phyloP scores from a whole-genome alignment of 139 green algal genomes.

The Eudorina sp. region DNA sequence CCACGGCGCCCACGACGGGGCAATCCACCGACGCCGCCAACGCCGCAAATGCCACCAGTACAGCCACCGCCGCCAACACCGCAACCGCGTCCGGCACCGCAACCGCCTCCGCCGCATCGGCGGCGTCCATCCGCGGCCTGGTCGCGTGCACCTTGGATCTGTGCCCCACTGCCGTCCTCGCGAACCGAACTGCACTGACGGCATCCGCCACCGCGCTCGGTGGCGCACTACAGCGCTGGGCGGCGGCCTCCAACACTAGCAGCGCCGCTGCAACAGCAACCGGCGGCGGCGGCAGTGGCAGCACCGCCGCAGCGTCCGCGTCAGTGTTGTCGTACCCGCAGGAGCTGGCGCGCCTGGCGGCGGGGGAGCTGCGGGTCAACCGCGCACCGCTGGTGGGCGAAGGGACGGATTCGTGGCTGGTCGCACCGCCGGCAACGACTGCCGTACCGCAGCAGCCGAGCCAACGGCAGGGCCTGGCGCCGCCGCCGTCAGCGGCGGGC shows the following conservation, averaged over 20 bases:
- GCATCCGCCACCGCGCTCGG: background rate
- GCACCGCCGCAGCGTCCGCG: background rate
- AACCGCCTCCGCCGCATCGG: background rate
- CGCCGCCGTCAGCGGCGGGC: background rate
- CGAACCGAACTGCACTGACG: background rate
- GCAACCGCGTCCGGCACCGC: background rate
- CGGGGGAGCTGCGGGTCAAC: background rate
- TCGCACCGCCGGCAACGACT: background rate
- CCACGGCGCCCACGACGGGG: too few relatives aligned
- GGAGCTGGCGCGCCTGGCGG: background rate
- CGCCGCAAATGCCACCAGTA: background rate
- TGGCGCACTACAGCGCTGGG: background rate
- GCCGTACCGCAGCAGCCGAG: too few relatives aligned
- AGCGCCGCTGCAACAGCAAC: too few relatives aligned
- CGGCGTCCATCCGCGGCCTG: background rate
- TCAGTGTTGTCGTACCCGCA: background rate
- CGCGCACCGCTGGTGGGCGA: background rate
- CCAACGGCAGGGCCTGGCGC: too few relatives aligned
- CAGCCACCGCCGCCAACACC: background rate
- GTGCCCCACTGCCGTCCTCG: background rate
- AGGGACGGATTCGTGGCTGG: background rate
- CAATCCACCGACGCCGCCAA: background rate
- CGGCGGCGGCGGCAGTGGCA: background rate
- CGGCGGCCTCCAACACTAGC: background rate
- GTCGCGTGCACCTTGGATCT: background rate